Evolutionary conservation across 345 rosid species (phyloP).

Genomic region (Citrus cavaleriei): DNA sequence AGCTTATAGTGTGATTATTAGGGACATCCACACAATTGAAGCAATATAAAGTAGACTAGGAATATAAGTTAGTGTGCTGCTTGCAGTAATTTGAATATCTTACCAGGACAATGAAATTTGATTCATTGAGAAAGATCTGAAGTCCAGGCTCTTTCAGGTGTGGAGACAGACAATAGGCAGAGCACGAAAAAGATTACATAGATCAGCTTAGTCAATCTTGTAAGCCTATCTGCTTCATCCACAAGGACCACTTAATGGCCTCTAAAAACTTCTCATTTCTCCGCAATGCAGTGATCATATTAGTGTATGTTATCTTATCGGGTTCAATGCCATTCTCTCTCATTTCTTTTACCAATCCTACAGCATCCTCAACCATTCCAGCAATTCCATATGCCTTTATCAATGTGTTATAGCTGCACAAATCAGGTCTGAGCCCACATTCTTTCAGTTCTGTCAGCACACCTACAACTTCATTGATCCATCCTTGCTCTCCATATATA

Average conservation of each 20-base stretch:
- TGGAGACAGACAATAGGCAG: neutral
- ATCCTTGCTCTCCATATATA: constrained; percentile 76
- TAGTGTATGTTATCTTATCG: constrained; percentile 69
- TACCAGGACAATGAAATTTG: neutral
- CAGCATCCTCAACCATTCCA: constrained; percentile 89
- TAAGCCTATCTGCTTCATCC: constrained; percentile 90
- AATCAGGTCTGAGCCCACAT: constrained; percentile 63
- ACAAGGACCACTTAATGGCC: constrained; percentile 92
- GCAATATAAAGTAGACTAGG: neutral
- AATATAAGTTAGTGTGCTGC: neutral
- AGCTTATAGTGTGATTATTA: neutral
- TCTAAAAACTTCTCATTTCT: constrained; percentile 79
- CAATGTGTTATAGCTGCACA: constrained; percentile 86
- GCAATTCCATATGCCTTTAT: constrained; percentile 95
- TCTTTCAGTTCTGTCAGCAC: constrained; percentile 64
- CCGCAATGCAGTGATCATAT: constrained; percentile 63
- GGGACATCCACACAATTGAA: neutral
- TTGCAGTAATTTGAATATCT: neutral
- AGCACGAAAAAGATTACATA: neutral
- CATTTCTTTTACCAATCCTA: constrained; percentile 81
- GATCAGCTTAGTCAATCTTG: constrained; percentile 12
- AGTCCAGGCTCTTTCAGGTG: neutral
- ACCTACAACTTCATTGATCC: constrained; percentile 68
- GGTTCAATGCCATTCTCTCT: constrained; percentile 62
- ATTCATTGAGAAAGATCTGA: neutral